phyloP scores from a whole-genome alignment of 345 rosid species.

The Psidium guajava region DNA sequence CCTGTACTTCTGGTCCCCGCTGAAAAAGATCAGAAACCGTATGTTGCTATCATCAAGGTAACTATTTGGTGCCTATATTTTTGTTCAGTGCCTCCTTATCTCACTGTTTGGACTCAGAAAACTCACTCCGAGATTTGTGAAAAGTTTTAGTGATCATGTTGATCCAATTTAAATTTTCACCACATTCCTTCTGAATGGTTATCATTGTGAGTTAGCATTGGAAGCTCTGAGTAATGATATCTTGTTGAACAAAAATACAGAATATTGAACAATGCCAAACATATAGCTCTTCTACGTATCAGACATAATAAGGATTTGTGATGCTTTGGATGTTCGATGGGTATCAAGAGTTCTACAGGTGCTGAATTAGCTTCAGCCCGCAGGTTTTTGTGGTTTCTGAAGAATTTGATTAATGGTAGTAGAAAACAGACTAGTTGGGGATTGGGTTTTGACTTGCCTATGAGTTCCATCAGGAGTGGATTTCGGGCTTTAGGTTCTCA shows the following conservation, averaged over 20 bases:
- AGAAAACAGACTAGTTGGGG: background rate
- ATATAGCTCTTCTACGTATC: background rate
- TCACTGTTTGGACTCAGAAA: background rate
- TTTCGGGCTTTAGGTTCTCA: background rate
- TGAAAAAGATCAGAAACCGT: conserved; percentile 72
- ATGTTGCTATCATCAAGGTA: conserved; percentile 98
- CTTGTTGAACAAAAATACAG: background rate
- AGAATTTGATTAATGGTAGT: background rate
- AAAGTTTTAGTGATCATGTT: background rate
- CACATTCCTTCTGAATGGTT: background rate
- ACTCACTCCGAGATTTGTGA: background rate
- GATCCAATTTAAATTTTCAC: background rate
- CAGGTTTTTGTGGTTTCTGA: background rate
- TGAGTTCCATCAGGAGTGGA: background rate
- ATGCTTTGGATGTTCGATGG: background rate
- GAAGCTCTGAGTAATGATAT: background rate
- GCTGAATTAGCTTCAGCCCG: background rate
- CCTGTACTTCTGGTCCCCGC: conserved; percentile 90
- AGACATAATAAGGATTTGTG: background rate
- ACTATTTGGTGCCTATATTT: background rate
- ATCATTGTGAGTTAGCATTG: background rate
- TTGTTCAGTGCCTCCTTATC: background rate
- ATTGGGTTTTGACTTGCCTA: background rate
- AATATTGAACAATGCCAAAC: background rate
- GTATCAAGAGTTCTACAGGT: background rate